Conservation (phyloP, 163 green algal genomes). For the Scenedesmus sp. region DNA sequence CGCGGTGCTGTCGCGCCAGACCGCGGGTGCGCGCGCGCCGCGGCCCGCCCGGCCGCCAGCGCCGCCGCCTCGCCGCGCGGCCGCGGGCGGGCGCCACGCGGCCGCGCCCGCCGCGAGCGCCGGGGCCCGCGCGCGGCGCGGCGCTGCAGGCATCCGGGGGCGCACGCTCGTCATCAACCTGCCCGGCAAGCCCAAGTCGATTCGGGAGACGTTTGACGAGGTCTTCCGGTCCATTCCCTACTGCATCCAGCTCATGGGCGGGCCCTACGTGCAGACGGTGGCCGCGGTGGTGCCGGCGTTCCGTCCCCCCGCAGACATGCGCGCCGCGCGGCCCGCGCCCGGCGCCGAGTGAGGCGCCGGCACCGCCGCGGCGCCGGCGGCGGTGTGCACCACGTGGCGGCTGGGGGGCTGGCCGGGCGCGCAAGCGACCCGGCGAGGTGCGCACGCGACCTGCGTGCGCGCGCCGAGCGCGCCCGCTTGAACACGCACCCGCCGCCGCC, state of each 20-base stretch:
- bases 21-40: conserved; percentile 55
- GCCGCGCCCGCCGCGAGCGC: too few species aligned
- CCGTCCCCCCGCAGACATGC: conserved; percentile 65
- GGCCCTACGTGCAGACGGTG: conserved; percentile 78
- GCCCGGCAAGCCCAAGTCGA: conserved; percentile 92
- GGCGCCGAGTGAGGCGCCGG: neutral
- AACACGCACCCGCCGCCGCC: too few species aligned
- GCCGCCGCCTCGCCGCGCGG: too few species aligned
- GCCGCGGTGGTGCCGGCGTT: conserved; percentile 83
- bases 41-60: neutral
- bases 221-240: conserved; percentile 89
- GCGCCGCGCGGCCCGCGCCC: conserved; percentile 36
- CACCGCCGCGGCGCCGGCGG: neutral
- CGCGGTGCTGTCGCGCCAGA: conserved; percentile 92
- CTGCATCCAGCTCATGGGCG: conserved; percentile 84
- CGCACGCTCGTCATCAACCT: conserved; percentile 91
- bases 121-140: too few species aligned
- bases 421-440: too few species aligned
- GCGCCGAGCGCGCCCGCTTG: too few species aligned
- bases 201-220: conserved; percentile 93
- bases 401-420: too few species aligned
- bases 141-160: conserved; percentile 73
- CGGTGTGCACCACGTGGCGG: too few species aligned
- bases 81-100: too few species aligned
- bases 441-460: too few species aligned